Evolutionary conservation across 2,329 filamentous ascomycete species (phyloP).

Genomic region (Orbilia brochopaga): DNA sequence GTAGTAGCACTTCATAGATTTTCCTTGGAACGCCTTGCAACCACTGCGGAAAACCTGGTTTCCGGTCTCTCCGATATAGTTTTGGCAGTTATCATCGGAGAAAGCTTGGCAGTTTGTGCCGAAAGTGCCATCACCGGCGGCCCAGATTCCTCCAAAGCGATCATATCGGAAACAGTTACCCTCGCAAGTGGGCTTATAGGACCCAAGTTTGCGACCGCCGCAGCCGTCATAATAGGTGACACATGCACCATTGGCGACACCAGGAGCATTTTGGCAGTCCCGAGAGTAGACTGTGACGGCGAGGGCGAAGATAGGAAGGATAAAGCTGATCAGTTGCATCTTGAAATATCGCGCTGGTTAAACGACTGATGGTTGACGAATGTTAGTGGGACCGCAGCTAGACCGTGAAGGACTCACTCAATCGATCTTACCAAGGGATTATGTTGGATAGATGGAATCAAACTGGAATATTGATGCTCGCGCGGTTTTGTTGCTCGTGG

Average conservation of each 20-base stretch:
- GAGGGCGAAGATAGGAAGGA: not conserved
- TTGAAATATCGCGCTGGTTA: not conserved
- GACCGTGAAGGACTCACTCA: too few species aligned
- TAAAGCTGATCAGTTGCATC: not conserved
- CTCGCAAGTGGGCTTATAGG: slow-evolving; percentile 16
- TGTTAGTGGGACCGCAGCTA: not conserved
- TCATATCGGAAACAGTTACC: slow-evolving; percentile 19
- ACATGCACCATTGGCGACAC: slow-evolving; percentile 21
- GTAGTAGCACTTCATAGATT: slow-evolving; percentile 16
- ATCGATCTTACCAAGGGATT: too few species aligned
- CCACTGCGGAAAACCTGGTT: not conserved
- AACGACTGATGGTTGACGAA: not conserved
- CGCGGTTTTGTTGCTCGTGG: too few species aligned
- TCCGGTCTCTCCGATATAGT: slow-evolving; percentile 12
- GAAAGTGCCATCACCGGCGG: slow-evolving; percentile 23
- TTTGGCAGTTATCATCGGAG: slow-evolving; percentile 26
- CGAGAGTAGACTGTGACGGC: not conserved
- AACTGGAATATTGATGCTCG: too few species aligned
- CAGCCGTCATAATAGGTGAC: slow-evolving; percentile 10
- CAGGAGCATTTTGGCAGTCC: slow-evolving; percentile 9
- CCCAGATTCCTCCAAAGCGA: slow-evolving; percentile 10
- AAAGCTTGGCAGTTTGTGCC: slow-evolving; percentile 31
- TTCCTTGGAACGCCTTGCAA: not conserved
- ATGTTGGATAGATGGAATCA: too few species aligned
- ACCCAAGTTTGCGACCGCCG: not conserved